phyloP scores from a whole-genome alignment of 805 yeast genomes.

The Pichia exigua region DNA sequence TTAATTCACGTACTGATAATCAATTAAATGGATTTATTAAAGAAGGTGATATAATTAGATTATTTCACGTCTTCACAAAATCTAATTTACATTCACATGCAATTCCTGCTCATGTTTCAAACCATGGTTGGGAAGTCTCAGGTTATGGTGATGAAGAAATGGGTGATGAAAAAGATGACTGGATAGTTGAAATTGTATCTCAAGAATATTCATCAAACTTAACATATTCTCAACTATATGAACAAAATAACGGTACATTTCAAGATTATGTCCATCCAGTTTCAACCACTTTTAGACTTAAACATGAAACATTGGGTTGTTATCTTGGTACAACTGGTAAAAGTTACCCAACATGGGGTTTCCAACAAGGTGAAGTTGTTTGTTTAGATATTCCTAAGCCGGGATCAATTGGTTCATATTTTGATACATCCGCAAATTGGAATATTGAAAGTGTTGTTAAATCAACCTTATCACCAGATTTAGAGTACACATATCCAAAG shows the following conservation, averaged over 20 bases:
- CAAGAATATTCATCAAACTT: slow-evolving; percentile 33
- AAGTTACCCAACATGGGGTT: slow-evolving; percentile 92
- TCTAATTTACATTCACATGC: slow-evolving; percentile 69
- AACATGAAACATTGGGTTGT: slow-evolving; percentile 62
- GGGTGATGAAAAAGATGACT: slow-evolving; percentile 71
- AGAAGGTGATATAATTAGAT: slow-evolving; percentile 56
- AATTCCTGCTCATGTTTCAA: slow-evolving; percentile 54
- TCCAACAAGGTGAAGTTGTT: slow-evolving; percentile 86
- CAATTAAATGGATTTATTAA: slow-evolving; percentile 27
- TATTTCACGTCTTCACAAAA: slow-evolving; percentile 54
- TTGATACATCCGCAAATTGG: slow-evolving; percentile 71
- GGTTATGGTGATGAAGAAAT: slow-evolving; percentile 59
- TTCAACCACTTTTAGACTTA: slow-evolving; percentile 74
- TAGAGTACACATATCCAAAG: slow-evolving; percentile 33
- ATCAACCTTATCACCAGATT: slow-evolving; percentile 33
- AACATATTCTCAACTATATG: slow-evolving; percentile 20
- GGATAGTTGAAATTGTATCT: slow-evolving; percentile 64
- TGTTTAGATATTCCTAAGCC: slow-evolving; percentile 48
- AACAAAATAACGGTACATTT: slow-evolving; percentile 34
- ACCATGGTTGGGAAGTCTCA: slow-evolving; percentile 48
- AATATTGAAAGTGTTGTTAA: slow-evolving; percentile 66
- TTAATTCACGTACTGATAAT: slow-evolving; percentile 29
- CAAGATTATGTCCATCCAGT: slow-evolving; percentile 59
- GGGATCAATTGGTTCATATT: slow-evolving; percentile 17
- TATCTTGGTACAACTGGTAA: slow-evolving; percentile 80